Conservation (phyloP, 164 flowering plant species). For the Umbilicus rupestris region DNA sequence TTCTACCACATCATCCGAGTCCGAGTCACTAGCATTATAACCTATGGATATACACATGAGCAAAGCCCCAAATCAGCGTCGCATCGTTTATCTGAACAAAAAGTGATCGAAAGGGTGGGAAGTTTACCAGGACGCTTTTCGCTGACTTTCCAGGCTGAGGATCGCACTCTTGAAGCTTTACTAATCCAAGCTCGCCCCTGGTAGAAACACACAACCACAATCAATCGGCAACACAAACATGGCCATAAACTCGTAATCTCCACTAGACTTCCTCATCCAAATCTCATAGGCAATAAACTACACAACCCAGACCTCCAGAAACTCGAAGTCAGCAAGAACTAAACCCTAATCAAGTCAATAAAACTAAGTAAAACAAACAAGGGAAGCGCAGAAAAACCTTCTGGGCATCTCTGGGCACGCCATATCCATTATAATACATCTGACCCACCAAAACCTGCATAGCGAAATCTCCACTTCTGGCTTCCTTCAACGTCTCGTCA, state of each 20-base stretch:
- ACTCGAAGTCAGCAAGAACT: not conserved
- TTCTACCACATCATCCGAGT: constrained; percentile 31
- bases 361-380: not conserved
- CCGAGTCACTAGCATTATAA: constrained; percentile 53
- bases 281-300: not conserved
- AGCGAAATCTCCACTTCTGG: constrained; percentile 60
- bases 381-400: constrained; percentile 38
- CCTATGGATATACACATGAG: constrained; percentile 21
- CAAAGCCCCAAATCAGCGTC: not conserved
- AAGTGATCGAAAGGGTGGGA: not conserved
- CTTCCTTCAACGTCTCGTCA: constrained; percentile 74
- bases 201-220: not conserved
- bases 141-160: constrained; percentile 66
- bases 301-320: not conserved
- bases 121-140: constrained; percentile 56
- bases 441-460: constrained; percentile 93
- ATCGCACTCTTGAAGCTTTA: constrained; percentile 59
- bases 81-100: not conserved
- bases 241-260: not conserved
- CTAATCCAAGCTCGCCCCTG: constrained; percentile 77
- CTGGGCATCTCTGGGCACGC: constrained; percentile 49
- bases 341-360: not conserved
- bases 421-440: constrained; percentile 89
- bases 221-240: not conserved
- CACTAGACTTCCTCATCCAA: not conserved